Evolutionary conservation across 805 yeast species (phyloP).

Genomic region (Hanseniaspora meyeri): DNA sequence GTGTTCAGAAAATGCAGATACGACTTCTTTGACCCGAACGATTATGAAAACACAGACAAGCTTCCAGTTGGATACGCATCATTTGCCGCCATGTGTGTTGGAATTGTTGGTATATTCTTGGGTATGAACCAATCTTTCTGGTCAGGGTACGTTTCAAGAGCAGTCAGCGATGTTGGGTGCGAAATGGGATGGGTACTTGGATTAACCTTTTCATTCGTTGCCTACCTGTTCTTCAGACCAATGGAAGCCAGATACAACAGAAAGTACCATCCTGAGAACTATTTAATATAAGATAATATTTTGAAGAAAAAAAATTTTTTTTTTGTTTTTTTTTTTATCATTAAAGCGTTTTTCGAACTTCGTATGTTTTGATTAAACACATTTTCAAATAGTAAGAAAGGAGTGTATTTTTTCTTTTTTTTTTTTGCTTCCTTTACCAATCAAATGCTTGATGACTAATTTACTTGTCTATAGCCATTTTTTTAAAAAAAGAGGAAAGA

Average conservation of each 20-base stretch:
- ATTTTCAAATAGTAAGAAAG: no score
- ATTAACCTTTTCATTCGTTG: constrained; percentile 51
- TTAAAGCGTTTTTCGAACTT: not conserved
- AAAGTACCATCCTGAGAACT: constrained; percentile 29
- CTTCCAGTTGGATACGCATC: constrained; percentile 76
- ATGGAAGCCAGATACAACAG: constrained; percentile 43
- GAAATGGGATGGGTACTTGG: constrained; percentile 80
- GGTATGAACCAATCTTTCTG: constrained; percentile 88
- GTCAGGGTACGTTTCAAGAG: constrained; percentile 50
- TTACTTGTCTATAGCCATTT: no score
- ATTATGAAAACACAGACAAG: constrained; percentile 43
- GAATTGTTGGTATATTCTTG: constrained; percentile 70
- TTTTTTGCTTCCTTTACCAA: no score
- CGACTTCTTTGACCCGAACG: constrained; percentile 48
- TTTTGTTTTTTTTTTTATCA: no score
- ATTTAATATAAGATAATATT: not conserved
- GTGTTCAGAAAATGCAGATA: constrained; percentile 51
- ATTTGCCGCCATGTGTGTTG: constrained; percentile 62
- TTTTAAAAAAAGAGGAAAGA: no score
- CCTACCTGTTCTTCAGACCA: constrained; percentile 45
- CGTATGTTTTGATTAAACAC: no score
- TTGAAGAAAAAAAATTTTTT: no score
- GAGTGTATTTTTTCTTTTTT: no score
- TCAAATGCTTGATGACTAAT: no score
- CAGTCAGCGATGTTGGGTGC: constrained; percentile 50